Percentiles rank a stretch among this genome's conserved stretches.
These are phyloP conservation scores for Bacidia gigantensis DNA, from an alignment of 495 filamentous ascomycete genomes.

Conservation along the genomic window DNA sequence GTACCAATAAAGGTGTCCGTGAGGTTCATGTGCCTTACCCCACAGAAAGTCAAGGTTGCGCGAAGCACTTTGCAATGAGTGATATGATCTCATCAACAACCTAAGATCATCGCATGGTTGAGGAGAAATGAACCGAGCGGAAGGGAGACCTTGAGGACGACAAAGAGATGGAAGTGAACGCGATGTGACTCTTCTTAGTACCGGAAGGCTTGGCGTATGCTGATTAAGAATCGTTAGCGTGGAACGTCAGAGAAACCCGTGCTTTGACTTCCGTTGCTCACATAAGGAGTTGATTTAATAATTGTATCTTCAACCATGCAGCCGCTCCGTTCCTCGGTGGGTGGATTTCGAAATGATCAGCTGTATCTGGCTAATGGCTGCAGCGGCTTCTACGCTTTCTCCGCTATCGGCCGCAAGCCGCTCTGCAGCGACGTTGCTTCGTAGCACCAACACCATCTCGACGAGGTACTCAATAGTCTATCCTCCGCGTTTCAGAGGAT, in stretches of 20 bases:
- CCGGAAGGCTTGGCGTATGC: not conserved
- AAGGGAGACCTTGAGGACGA: too few relatives aligned
- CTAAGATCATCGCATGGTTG: too few relatives aligned
- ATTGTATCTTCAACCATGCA: slow-evolving; percentile 1
- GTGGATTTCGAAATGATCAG: not conserved
- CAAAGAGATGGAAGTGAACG: not conserved
- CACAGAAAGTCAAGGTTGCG: slow-evolving; percentile 22
- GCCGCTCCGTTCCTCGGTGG: slow-evolving; percentile 47
- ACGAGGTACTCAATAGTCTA: slow-evolving; percentile 43
- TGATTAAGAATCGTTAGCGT: too few relatives aligned
- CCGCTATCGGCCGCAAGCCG: slow-evolving; percentile 55
- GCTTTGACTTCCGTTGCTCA: too few relatives aligned
- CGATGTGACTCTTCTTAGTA: not conserved
- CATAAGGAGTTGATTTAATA: too few relatives aligned
- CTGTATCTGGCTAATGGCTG: slow-evolving; percentile 17
- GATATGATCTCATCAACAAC: too few relatives aligned
- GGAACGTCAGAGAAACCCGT: too few relatives aligned
- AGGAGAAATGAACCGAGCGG: slow-evolving; percentile 2
- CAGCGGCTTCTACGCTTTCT: slow-evolving; percentile 76
- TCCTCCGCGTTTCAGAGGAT: not conserved
- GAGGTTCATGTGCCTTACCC: slow-evolving; percentile 14
- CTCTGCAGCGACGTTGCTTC: slow-evolving; percentile 65
- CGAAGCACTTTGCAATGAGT: too few relatives aligned
- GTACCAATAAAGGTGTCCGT: slow-evolving; percentile 28
- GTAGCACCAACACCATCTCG: slow-evolving; percentile 59